Evolutionary conservation across 306 rosid species (phyloP), one percentile per base, ranked within the genome.

Genomic region (Glycyrrhiza uralensis): DNA sequence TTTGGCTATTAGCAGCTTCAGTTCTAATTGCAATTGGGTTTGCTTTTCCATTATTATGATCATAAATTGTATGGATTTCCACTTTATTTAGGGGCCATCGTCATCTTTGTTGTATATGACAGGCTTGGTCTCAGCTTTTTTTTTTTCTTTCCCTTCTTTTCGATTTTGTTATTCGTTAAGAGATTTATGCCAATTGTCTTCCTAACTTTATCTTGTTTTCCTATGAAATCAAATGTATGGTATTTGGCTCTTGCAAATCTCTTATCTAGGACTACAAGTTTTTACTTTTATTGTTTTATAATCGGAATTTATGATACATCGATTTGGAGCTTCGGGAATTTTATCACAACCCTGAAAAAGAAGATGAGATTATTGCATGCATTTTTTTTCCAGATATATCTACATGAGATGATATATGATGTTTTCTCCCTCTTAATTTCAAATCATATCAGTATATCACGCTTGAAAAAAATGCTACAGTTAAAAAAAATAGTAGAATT

Each of bases 1-100:
- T 77, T 8, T 84, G 87, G 92, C 46, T 73, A 47, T 77, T 79
- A 67, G 83, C 74, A 26, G 58, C 83, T 45, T 60, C 87, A 18
- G 66, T 78, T 79, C 72, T 82, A 63, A 30, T 90, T 66, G 77
- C 87, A 29, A 44, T 72, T 28, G 76, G 45, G 57, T 72, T 59
- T 67, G 89, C 81, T 46, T 82, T 83, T 12, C 70, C 84, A 23
- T 63, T 83, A 42, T 89, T 83, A 42, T 89, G 87, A 87, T 83
- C 82, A 77, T 22, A 7, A 61, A 71, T 61, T 65, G 54, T 65
- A 70, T 12, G 33, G 23, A 22, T 76, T 71, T 79, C 58, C 54
- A 44, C 54, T 58, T 78, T 44, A 74, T 44, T 76, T 6, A 28
- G 59, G 51, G 59, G 75, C 51, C 56, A 70, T 67, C 24, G 6